Evolutionary conservation across 495 filamentous ascomycete genomes (phyloP), one percentile per base, ranked within the genome.

Genomic region (Penicillium cosmopolitanum): DNA sequence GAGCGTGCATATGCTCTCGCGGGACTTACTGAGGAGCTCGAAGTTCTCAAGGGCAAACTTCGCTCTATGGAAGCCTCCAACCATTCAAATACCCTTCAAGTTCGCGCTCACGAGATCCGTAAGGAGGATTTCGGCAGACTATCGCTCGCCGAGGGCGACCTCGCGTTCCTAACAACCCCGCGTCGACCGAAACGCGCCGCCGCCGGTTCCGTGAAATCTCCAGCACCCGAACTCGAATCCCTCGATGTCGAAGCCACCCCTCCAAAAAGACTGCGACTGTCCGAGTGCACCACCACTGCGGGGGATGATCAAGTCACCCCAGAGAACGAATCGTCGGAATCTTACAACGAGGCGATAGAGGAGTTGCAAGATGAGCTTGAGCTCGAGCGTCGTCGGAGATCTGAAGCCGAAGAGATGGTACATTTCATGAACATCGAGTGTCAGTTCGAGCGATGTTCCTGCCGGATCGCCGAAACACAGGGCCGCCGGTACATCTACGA

Each of bases 361-460:
- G 78, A 85, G 19, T 64, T 93, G 12, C 79, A 78, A 28, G 80
- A 83, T n/a, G 80, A 86, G 12, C 82, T 92, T 44, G 70, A 84
- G 42, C 81, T 77, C 67, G 90, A 95, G 75, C 85, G 80, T 66
- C 83, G 83, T 53, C 76, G 85, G 44, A 83, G 90, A 47, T 75
- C 82, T 34, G 80, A 87, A 15, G 88, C 90, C 0, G 82, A 92
- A 56, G 88, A 90, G 13, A 84, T 87, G 63, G 76, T 93, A 25
- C 82, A 93, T n/a, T 96, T 92, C 68, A 76, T 96, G 78, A 85
- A 89, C 63, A 82, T 89, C 59, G 91, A 96, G 69, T 96, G 92
- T 71, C 82, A 86, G 48, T 85, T 94, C 56, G 82, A 83, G 56
- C 83, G 83, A 69, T 95, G 90, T 74, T 73, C 85, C 1, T 91